phyloP scores from a whole-genome alignment of 306 rosid genomes.

The Quercus agrifolia region DNA sequence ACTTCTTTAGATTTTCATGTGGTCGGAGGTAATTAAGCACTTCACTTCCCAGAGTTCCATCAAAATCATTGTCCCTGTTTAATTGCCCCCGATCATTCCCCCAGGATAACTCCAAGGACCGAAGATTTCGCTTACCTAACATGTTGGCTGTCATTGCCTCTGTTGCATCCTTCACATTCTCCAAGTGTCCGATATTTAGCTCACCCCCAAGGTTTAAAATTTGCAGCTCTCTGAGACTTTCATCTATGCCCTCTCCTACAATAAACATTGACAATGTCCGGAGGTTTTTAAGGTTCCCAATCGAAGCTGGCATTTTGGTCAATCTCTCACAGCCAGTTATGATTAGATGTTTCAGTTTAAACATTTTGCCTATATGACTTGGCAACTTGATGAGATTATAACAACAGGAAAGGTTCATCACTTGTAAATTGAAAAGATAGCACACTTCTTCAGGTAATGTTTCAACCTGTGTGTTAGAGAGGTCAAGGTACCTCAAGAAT shows the following conservation, averaged over 20 bases:
- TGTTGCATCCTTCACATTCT: not conserved
- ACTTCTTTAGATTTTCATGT: not conserved
- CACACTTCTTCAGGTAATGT: conserved; percentile 13
- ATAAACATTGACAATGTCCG: conserved; percentile 22
- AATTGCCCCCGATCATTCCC: not conserved
- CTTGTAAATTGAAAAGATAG: conserved; percentile 8
- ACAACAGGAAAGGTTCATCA: conserved; percentile 15
- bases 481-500: conserved; percentile 19
- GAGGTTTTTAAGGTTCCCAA: not conserved
- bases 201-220: conserved; percentile 11
- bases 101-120: conserved; percentile 19
- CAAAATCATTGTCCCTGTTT: not conserved
- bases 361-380: not conserved
- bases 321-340: conserved; percentile 15
- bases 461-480: conserved; percentile 4
- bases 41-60: not conserved
- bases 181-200: conserved; percentile 5
- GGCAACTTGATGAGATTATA: conserved; percentile 16
- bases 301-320: not conserved
- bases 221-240: conserved; percentile 2
- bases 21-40: conserved; percentile 9
- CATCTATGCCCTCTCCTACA: not conserved
- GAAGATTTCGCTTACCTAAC: conserved; percentile 7
- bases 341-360: conserved; percentile 12
- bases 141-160: not conserved